Evolutionary conservation across 1,284 basidiomycete species (phyloP).

Genomic region (Lentinus polychrous): DNA sequence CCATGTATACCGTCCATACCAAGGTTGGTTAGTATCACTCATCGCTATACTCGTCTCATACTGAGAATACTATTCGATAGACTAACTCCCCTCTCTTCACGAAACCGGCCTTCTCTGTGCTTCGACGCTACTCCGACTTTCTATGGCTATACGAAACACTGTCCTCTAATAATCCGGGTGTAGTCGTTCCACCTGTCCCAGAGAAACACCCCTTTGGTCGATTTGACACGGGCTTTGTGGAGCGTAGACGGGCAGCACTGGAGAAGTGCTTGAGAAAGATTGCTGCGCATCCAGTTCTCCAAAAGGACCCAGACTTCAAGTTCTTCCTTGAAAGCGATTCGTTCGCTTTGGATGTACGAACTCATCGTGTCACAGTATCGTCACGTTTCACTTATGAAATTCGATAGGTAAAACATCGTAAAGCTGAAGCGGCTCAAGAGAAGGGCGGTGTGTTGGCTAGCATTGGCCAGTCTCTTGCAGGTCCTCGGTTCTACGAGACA

Average conservation of each 20-base stretch:
- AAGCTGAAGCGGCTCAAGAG: conserved; percentile 68
- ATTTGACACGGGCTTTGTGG: conserved; percentile 85
- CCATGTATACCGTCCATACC: conserved; percentile 92
- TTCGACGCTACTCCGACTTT: conserved; percentile 95
- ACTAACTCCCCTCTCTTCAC: conserved; percentile 81
- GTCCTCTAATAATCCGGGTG: conserved; percentile 89
- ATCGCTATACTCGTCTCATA: conserved; percentile 1
- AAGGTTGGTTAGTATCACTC: conserved; percentile 39
- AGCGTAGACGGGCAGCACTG: conserved; percentile 76
- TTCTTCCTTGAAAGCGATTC: conserved; percentile 86
- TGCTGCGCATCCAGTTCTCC: conserved; percentile 80
- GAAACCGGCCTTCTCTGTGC: conserved; percentile 81
- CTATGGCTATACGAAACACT: conserved; percentile 94
- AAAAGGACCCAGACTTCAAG: conserved; percentile 78
- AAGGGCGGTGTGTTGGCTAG: conserved; percentile 73
- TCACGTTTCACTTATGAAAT: too few species aligned
- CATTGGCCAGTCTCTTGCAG: conserved; percentile 73
- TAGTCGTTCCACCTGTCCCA: conserved; percentile 93
- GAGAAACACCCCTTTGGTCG: conserved; percentile 89
- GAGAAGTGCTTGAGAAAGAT: conserved; percentile 88
- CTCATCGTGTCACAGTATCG: not conserved
- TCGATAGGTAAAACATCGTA: conserved; percentile 78
- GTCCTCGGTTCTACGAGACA: conserved; percentile 85
- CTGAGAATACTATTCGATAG: conserved; percentile 27
- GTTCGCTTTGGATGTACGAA: conserved; percentile 72